Evolutionary conservation across 805 yeast genomes (phyloP).

Genomic region (Yarrowia sp.): DNA sequence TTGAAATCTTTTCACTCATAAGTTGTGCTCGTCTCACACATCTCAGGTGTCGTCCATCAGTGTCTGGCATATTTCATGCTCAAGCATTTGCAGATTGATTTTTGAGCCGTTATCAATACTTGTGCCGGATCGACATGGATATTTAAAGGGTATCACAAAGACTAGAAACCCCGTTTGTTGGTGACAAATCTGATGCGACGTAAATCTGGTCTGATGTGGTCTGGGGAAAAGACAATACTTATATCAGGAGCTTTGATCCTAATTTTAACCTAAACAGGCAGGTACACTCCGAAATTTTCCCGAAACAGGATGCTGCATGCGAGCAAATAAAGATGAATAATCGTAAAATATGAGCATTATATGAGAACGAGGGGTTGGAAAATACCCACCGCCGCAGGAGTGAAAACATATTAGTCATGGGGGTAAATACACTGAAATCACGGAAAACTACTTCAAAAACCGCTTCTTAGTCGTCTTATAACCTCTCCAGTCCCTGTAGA

Average conservation of each 20-base stretch:
- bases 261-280: slow-evolving; percentile 33
- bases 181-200: not conserved
- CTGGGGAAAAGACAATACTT: not conserved
- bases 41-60: too few species aligned
- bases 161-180: not conserved
- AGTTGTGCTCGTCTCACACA: too few species aligned
- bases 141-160: slow-evolving; percentile 6
- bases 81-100: too few species aligned
- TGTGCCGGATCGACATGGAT: not conserved
- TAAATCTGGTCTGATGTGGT: not conserved
- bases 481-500: not conserved
- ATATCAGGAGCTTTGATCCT: slow-evolving; percentile 2
- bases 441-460: too few species aligned
- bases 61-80: too few species aligned
- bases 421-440: too few species aligned
- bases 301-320: slow-evolving; percentile 31
- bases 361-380: not conserved
- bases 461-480: too few species aligned
- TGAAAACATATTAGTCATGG: not conserved
- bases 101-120: too few species aligned
- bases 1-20: too few species aligned
- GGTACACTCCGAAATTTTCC: slow-evolving; percentile 15
- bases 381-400: not conserved
- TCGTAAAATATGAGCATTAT: slow-evolving; percentile 23
- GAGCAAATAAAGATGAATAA: slow-evolving; percentile 30